Evolutionary conservation across 352 stramenopile species (phyloP), one percentile per base, ranked within the genome.

Genomic region (Pythium pyrilobum): DNA sequence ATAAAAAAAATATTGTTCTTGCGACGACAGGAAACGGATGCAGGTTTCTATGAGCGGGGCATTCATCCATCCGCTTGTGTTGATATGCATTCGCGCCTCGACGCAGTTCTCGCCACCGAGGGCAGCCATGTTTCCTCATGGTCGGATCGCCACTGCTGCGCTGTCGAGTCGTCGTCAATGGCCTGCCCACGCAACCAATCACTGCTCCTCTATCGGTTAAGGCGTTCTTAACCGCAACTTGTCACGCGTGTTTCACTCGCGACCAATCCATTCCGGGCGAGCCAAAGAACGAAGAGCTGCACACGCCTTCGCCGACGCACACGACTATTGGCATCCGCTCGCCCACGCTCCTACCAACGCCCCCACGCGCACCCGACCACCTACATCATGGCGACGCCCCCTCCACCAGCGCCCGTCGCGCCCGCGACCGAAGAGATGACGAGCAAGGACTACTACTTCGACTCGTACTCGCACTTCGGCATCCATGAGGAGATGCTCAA

Each of bases 401-500:
- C 69, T 9, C 31, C 55, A n/a, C 52, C 69, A 24, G 52, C 64
- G 21, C 57, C 52, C 18, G 20, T 18, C 2, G 24, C 41, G 18
- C 56, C 52, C 7, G 33, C 55, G 11, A 23, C 67, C 28, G 72
- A 69, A 52, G 81, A 89, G 49, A 80, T 90, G 62, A 95, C 84
- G 47, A 96, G 85, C 69, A 97, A 97, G 71, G 95, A 98, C 77
- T 98, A 98, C 64, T 99, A 98, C 70, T 98, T 98, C 78, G 93
- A 99, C 74, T 98, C 91, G 45, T 99, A 99, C 71, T 97, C 93
- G 39, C 96, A 99, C 76, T 97, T 98, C 75, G 92, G 93, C 33
- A 99, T 99, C 64, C 96, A 99, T 73, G 93, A 99, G 69, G 96
- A 98, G 74, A 98, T 99, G 96, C 77, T 98, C 24, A 98, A 98